These are phyloP conservation scores for Leccinum subrobustum DNA, from an alignment of 1,284 basidiomycete genomes.

Conservation along the genomic window DNA sequence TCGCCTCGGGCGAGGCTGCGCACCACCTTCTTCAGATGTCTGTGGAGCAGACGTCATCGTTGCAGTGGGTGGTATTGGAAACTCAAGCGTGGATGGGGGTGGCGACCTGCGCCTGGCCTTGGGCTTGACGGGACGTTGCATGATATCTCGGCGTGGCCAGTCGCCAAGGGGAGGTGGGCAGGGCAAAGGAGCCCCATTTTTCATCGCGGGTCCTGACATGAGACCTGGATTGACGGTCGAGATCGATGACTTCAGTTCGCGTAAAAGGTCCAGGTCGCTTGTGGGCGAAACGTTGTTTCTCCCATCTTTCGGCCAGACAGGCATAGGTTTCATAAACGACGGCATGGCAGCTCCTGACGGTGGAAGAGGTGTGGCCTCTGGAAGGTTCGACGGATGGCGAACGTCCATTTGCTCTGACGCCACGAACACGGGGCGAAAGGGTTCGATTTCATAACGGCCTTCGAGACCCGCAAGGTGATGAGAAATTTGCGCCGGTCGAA, in stretches of 20 bases:
- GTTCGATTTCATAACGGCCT: conserved; percentile 48
- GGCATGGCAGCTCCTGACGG: conserved; percentile 11
- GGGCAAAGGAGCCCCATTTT: conserved; percentile 16
- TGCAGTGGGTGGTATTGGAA: conserved; percentile 13
- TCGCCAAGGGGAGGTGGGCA: conserved; percentile 51
- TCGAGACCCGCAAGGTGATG: conserved; percentile 39
- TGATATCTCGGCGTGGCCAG: conserved; percentile 54
- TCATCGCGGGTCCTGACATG: conserved; percentile 15
- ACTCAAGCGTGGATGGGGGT: conserved; percentile 25
- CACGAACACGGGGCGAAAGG: conserved; percentile 34
- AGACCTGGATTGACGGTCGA: conserved; percentile 35
- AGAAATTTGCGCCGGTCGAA: conserved; percentile 34
- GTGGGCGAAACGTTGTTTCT: conserved; percentile 8
- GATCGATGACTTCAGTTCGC: conserved; percentile 15
- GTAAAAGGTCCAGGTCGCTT: conserved; percentile 8
- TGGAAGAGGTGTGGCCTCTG: conserved; percentile 25
- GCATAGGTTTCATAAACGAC: conserved; percentile 10
- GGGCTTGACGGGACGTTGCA: conserved; percentile 36
- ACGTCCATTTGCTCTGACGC: conserved; percentile 27
- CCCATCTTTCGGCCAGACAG: conserved; percentile 5
- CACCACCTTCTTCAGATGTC: conserved; percentile 1
- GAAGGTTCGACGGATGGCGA: conserved; percentile 18
- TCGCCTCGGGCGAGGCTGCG: conserved; percentile 37
- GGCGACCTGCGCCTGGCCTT: conserved; percentile 30
- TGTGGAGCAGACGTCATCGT: conserved; percentile 7